Conservation (phyloP, 2,329 filamentous ascomycete species). For the Fusarium sambucinum region DNA sequence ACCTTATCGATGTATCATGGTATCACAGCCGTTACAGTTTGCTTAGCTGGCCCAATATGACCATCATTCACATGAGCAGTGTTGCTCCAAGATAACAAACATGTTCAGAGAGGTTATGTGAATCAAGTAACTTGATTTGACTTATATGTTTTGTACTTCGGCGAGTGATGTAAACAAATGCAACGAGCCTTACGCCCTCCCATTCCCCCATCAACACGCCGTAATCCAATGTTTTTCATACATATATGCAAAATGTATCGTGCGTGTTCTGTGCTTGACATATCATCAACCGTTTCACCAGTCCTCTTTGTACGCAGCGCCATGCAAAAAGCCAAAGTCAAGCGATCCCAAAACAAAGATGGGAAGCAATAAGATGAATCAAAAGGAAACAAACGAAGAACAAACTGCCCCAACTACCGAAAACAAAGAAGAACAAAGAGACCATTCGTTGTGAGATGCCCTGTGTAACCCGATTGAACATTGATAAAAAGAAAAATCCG, state of each 20-base stretch:
- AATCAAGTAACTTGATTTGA: slow-evolving; percentile 26
- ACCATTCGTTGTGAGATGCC: slow-evolving; percentile 24
- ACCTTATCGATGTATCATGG: neutral
- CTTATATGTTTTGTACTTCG: slow-evolving; percentile 27
- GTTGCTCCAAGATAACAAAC: neutral
- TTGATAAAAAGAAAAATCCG: slow-evolving; percentile 25
- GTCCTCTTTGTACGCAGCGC: slow-evolving; percentile 42
- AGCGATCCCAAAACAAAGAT: slow-evolving; percentile 8
- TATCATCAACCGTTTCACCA: slow-evolving; percentile 36
- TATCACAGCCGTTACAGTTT: neutral
- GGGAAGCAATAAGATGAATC: slow-evolving; percentile 9
- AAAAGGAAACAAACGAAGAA: neutral
- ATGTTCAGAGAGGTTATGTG: neutral
- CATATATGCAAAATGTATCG: slow-evolving; percentile 33
- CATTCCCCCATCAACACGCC: slow-evolving; percentile 22
- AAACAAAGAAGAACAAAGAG: slow-evolving; percentile 21
- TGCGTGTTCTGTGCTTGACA: slow-evolving; percentile 32
- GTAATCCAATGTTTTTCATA: slow-evolving; percentile 26
- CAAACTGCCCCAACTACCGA: slow-evolving; percentile 11
- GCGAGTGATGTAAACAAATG: slow-evolving; percentile 20
- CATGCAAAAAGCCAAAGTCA: slow-evolving; percentile 40
- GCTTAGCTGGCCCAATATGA: neutral
- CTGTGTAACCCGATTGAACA: slow-evolving; percentile 21
- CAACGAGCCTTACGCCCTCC: slow-evolving; percentile 12
- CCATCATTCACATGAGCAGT: neutral